phyloP scores from a whole-genome alignment of 257 asterid species.

The Anisodus acutangulus region DNA sequence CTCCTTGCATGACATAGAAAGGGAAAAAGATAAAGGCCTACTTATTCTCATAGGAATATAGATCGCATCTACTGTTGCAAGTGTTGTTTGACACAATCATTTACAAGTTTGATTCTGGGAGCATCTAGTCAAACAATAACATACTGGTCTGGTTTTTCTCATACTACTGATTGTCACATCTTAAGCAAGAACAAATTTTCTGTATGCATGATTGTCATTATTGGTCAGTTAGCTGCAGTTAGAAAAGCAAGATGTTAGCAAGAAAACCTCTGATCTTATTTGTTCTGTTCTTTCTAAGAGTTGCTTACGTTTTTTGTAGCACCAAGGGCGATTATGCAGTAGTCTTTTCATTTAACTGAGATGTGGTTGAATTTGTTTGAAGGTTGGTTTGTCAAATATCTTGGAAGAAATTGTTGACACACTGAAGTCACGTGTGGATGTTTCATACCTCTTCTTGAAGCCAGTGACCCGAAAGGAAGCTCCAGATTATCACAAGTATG shows the following conservation, averaged over 20 bases:
- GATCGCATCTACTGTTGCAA: not conserved
- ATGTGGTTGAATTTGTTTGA: slow-evolving; percentile 36
- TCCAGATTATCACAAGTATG: slow-evolving; percentile 73
- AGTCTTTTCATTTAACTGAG: slow-evolving; percentile 21
- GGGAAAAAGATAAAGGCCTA: slow-evolving; percentile 13
- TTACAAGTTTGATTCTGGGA: not conserved
- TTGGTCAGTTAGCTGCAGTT: slow-evolving; percentile 4
- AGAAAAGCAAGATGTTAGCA: not conserved
- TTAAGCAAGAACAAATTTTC: slow-evolving; percentile 9
- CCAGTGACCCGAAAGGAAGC: slow-evolving; percentile 95
- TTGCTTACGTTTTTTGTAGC: slow-evolving; percentile 9
- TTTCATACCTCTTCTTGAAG: slow-evolving; percentile 78
- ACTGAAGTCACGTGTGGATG: slow-evolving; percentile 60
- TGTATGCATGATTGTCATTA: not conserved
- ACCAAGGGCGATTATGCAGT: not conserved
- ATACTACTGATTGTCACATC: not conserved
- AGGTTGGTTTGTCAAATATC: slow-evolving; percentile 89
- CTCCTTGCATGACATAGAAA: not conserved
- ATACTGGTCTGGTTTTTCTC: not conserved
- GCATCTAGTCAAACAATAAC: not conserved
- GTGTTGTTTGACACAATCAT: slow-evolving; percentile 13
- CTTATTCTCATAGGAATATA: not conserved
- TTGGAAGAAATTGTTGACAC: slow-evolving; percentile 75
- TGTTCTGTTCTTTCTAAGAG: not conserved
- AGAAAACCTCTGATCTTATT: slow-evolving; percentile 16